Conservation (phyloP, 345 rosid species). For the Luvunga scandens region DNA sequence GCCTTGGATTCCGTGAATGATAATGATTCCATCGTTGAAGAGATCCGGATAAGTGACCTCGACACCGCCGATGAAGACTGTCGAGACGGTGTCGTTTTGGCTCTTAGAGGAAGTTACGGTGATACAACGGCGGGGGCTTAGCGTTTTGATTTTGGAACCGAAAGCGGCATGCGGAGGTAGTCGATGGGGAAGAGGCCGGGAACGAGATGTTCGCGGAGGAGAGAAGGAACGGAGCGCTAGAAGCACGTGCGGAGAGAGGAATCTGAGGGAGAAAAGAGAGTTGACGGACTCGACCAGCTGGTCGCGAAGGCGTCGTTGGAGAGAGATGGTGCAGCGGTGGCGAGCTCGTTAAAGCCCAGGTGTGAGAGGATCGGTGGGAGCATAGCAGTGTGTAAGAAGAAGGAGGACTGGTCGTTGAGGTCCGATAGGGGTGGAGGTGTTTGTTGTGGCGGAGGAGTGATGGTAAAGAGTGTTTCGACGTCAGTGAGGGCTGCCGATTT, state of each 20-base stretch:
- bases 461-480: not conserved
- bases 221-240: slow-evolving; percentile 41
- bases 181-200: slow-evolving; percentile 54
- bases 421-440: slow-evolving; percentile 8
- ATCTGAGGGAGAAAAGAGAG: slow-evolving; percentile 50
- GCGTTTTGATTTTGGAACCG: slow-evolving; percentile 56
- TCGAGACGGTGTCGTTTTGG: slow-evolving; percentile 26
- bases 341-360: slow-evolving; percentile 60
- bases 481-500: slow-evolving; percentile 1
- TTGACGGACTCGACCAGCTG: too few relatives aligned
- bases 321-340: slow-evolving; percentile 49
- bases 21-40: slow-evolving; percentile 53
- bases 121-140: slow-evolving; percentile 52
- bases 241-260: slow-evolving; percentile 45
- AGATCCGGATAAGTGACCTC: slow-evolving; percentile 62
- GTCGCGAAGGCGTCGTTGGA: slow-evolving; percentile 32
- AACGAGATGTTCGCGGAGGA: slow-evolving; percentile 64
- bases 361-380: slow-evolving; percentile 53
- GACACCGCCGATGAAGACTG: slow-evolving; percentile 51
- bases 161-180: slow-evolving; percentile 51
- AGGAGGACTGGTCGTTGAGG: slow-evolving; percentile 19
- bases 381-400: slow-evolving; percentile 26
- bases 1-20: slow-evolving; percentile 64
- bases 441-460: slow-evolving; percentile 4
- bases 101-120: slow-evolving; percentile 38